Base-by-base conservation (phyloP, 306 rosid species). In the Pterocarpus santalinus region DNA sequence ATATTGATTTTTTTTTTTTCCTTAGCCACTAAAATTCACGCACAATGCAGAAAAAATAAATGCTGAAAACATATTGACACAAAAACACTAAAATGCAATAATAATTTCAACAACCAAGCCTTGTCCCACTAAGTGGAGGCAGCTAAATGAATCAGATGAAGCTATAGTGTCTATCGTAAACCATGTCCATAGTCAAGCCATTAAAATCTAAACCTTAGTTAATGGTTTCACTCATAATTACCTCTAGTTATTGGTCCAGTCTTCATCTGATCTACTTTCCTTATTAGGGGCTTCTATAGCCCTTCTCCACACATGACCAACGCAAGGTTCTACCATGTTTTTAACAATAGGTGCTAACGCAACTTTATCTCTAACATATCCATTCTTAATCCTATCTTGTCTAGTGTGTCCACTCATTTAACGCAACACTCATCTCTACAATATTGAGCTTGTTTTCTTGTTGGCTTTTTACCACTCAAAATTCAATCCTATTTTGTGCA, bases 1-100 rank as follows among this genome's bases (percentile, higher is more conserved):
- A 4, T 5, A 38, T 38, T 38, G 4, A 38, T 38, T 38, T 38
- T 5, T 11, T 39, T 70, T 65, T 71, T 43, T 7, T 15, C n/a
- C 41, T 9, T 35, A 69, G 57, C 2, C 36, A 69, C 51, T 10
- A 28, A 51, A 38, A 36, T 15, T 49, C 51, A 47, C 55, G 76
- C 32, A 14, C 57, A 43, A 65, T 35, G 53, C 68, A 80, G 58
- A 16, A 62, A 4, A 85, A 65, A 75, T 7, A 69, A 52, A 75
- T 67, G 17, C 47, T 57, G 35, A 49, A 34, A 70, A 63, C 38
- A 36, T n/a, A 33, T 6, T 34, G 55, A 43, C 34, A 69, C 11
- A 56, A 52, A 65, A 39, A 32, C 34, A 5, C 10, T 36, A 14
- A 67, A 67, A 78, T 28, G 34, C 13, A 53, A 35, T 35, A 39